Conservation (phyloP, 176 grass and related monocot genomes). For the Phoenix dactylifera region DNA sequence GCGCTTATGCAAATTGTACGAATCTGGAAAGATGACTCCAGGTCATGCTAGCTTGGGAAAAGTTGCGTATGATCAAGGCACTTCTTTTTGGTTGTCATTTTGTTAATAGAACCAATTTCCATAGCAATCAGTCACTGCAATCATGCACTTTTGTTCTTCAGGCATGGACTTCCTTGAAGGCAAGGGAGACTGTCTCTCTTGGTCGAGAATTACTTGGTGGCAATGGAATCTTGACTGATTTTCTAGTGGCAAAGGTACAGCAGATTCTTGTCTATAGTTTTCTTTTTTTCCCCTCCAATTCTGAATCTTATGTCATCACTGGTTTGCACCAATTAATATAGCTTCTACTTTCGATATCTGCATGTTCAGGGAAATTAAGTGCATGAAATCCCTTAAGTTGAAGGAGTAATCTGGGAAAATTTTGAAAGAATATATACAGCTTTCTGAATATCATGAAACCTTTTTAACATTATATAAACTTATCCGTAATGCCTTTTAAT, state of each 20-base stretch:
- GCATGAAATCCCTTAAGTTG: no score
- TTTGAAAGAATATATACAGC: no score
- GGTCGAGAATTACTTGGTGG: conserved; percentile 64
- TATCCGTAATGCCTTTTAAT: no score
- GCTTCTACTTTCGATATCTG: no score
- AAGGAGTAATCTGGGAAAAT: no score
- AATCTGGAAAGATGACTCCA: conserved; percentile 88
- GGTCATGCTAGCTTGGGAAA: conserved; percentile 83
- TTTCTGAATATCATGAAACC: no score
- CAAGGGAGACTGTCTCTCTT: conserved; percentile 50
- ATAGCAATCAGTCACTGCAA: neutral
- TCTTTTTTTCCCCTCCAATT: neutral
- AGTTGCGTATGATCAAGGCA: conserved; percentile 28
- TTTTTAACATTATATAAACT: no score
- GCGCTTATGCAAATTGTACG: conserved; percentile 86
- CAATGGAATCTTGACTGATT: conserved; percentile 72
- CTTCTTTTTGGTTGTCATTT: neutral
- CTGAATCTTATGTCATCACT: no score
- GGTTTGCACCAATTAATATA: no score
- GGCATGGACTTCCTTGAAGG: conserved; percentile 59
- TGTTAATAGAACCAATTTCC: no score
- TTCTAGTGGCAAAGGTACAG: conserved; percentile 68
- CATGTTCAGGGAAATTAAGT: no score
- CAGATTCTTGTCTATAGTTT: neutral
- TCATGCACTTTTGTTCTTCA: conserved; percentile 1